A percentile compares a stretch with the other conserved stretches of the same genome.
phyloP scores from a whole-genome alignment of 2,329 filamentous ascomycete species.

The Fusarium sp. region DNA sequence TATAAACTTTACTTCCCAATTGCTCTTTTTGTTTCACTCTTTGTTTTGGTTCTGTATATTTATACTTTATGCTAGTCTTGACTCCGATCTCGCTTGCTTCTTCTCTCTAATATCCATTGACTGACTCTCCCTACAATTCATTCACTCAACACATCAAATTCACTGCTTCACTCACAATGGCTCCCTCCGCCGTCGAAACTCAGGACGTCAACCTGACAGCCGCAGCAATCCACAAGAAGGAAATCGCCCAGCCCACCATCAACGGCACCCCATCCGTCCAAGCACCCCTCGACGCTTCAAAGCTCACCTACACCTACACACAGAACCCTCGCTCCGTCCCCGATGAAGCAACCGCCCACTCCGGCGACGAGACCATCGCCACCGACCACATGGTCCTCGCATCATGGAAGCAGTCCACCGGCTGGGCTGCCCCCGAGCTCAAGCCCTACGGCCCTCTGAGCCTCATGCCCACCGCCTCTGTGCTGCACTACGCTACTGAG shows the following conservation, averaged over 20 bases:
- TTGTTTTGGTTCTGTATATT: neutral
- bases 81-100: constrained; percentile 16
- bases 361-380: constrained; percentile 68
- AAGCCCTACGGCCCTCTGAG: constrained; percentile 82
- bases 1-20: constrained; percentile 20
- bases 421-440: constrained; percentile 81
- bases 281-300: constrained; percentile 73
- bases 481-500: constrained; percentile 90
- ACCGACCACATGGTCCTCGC: constrained; percentile 92
- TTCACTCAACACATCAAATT: neutral
- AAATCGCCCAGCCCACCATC: constrained; percentile 54
- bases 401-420: constrained; percentile 72
- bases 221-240: constrained; percentile 65
- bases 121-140: neutral
- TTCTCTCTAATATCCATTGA: neutral
- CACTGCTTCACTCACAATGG: constrained; percentile 50
- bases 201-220: constrained; percentile 67
- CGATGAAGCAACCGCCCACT: constrained; percentile 61
- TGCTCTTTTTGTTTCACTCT: neutral
- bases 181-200: constrained; percentile 61
- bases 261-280: constrained; percentile 60
- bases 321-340: constrained; percentile 66
- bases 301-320: constrained; percentile 68
- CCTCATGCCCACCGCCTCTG: constrained; percentile 84
- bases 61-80: neutral